A percentile compares a stretch with the other conserved stretches of the same genome.
These are phyloP conservation scores for Pezizomycotina sp. DNA, from an alignment of 2,329 filamentous ascomycete genomes.

Conservation along the genomic window DNA sequence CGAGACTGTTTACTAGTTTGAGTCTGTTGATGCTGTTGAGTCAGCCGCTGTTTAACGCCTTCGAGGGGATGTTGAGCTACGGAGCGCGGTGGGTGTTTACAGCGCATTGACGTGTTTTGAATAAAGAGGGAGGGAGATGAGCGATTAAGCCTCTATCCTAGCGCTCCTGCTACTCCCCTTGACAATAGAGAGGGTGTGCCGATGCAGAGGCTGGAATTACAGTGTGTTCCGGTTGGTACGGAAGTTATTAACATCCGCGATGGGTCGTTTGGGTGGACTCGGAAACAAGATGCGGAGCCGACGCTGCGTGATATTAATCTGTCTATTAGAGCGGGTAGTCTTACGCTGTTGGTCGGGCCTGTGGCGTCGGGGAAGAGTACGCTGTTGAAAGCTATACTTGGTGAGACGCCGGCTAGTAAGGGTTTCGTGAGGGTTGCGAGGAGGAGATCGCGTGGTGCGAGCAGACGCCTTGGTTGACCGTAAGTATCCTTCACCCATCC, in stretches of 20 bases:
- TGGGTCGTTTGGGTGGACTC: conserved; percentile 13
- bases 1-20: conserved; percentile 28
- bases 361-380: conserved; percentile 35
- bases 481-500: neutral
- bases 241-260: conserved; percentile 6
- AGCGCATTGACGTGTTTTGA: conserved; percentile 10
- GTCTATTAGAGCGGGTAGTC: conserved; percentile 12
- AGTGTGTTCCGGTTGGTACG: no score
- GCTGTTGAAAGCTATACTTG: conserved; percentile 30
- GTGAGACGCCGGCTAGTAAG: conserved; percentile 26
- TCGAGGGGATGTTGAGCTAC: conserved; percentile 28
- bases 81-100: conserved; percentile 26
- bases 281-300: conserved; percentile 1
- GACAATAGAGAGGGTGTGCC: no score
- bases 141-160: conserved; percentile 27
- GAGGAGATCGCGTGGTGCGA: conserved; percentile 31
- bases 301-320: conserved; percentile 26
- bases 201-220: no score
- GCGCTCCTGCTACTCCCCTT: conserved; percentile 27
- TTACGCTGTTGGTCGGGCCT: conserved; percentile 31
- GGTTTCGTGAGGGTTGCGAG: conserved; percentile 25
- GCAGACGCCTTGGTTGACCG: conserved; percentile 28
- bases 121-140: conserved; percentile 10
- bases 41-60: conserved; percentile 27
- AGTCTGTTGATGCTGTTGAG: conserved; percentile 29